Conservation (phyloP, 352 stramenopile species). For the Pythium aquatile region DNA sequence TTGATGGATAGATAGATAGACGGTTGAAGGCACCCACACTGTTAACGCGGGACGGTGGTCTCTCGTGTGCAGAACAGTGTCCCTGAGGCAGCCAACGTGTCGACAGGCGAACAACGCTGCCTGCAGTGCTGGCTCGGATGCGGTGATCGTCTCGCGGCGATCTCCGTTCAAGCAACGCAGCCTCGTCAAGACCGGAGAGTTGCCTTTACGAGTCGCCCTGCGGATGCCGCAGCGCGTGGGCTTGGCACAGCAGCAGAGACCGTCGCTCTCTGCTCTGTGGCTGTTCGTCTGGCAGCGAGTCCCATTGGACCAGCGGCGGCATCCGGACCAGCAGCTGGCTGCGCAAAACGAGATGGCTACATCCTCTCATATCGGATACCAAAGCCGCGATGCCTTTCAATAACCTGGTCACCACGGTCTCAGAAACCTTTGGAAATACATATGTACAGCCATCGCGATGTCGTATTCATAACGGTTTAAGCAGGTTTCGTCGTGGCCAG, state of each 20-base stretch:
- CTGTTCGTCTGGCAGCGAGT: background rate
- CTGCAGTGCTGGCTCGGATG: background rate
- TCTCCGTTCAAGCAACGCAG: background rate
- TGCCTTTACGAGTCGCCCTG: background rate
- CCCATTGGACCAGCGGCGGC: constrained; percentile 2
- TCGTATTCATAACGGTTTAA: background rate
- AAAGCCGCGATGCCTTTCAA: background rate
- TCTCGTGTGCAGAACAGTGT: background rate
- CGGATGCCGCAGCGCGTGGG: background rate
- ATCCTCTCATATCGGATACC: background rate
- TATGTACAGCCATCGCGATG: background rate
- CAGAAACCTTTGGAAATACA: background rate
- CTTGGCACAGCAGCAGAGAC: background rate
- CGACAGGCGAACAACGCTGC: background rate
- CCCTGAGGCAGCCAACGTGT: background rate
- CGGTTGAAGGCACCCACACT: background rate
- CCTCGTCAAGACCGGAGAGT: background rate
- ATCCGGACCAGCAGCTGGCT: constrained; percentile 2
- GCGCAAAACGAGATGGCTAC: background rate
- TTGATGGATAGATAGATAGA: background rate
- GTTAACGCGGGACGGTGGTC: background rate
- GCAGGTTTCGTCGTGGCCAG: background rate
- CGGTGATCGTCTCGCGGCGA: background rate
- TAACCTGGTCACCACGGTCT: too few relatives aligned
- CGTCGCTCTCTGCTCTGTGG: background rate